Conservation (phyloP, 495 filamentous ascomycete species). For the Aspergillus ostianus region DNA sequence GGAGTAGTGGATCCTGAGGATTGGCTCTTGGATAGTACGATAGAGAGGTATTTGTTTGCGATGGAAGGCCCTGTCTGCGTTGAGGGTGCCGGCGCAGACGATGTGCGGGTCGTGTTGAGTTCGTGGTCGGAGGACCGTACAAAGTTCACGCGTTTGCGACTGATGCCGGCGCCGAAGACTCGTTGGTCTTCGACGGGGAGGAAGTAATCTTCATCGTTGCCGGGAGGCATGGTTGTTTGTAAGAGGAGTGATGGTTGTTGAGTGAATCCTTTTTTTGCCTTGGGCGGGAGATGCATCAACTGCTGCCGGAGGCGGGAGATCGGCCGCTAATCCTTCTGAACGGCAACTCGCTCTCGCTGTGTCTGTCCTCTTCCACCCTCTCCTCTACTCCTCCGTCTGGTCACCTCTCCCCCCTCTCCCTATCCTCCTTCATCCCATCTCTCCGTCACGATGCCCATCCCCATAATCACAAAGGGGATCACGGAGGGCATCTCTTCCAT, state of each 20-base stretch:
- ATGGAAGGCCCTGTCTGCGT: slow-evolving; percentile 42
- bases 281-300: not conserved
- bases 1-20: slow-evolving; percentile 22
- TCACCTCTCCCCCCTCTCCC: not conserved
- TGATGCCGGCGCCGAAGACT: slow-evolving; percentile 76
- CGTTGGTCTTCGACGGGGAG: slow-evolving; percentile 70
- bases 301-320: slow-evolving; percentile 24
- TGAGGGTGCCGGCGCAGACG: slow-evolving; percentile 25
- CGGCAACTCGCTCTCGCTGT: slow-evolving; percentile 9
- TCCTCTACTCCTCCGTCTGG: slow-evolving; percentile 4
- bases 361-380: not conserved
- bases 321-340: slow-evolving; percentile 16
- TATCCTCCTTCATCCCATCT: slow-evolving; percentile 2
- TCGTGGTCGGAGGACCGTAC: slow-evolving; percentile 61
- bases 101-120: slow-evolving; percentile 40
- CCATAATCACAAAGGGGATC: slow-evolving; percentile 60
- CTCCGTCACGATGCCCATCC: slow-evolving; percentile 68
- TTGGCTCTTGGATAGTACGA: slow-evolving; percentile 56
- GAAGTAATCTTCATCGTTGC: slow-evolving; percentile 52
- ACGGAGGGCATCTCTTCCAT: slow-evolving; percentile 64
- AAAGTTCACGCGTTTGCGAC: slow-evolving; percentile 76
- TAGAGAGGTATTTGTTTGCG: slow-evolving; percentile 66
- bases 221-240: not conserved
- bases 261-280: not conserved
- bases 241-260: not conserved